Evolutionary conservation across 2,329 filamentous ascomycete species (phyloP), one percentile per base, ranked within the genome.

Genomic region (Hypocreales sp.): DNA sequence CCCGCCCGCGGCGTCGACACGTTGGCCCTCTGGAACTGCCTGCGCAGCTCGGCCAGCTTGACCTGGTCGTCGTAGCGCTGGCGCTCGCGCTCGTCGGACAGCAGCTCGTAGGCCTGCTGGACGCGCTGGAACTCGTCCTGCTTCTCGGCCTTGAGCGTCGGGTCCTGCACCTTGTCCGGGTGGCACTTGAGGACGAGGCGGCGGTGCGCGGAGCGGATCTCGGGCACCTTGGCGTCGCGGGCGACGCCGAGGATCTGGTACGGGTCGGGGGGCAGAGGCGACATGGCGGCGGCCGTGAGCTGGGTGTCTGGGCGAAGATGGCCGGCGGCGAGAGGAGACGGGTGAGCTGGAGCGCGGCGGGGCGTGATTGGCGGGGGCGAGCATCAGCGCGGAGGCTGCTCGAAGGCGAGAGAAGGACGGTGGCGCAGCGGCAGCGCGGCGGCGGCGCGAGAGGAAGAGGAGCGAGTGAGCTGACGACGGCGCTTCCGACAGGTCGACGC

Each of bases 81-180:
- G 33, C 82, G 65, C 46, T 76, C 72, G 6, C 58, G 62, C 16
- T 87, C 79, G 46, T 94, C 77, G 44, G 72, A 80, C 34, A 98
- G 69, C 17, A 90, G 63, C 53, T 95, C 90, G 54, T 93, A 98
- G 27, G 90, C 86, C 42, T 86, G 72, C 51, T 94, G 86, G 19
- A 95, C 81, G 48, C 73, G 75, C 53, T 94, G 84, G 45, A 95
- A 98, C 53, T 92, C 77, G 40, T 83, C 76, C 41, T 80, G 73
- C 51, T 86, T 92, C 40, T 72, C 60, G 32, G 72, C 71, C 54
- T 90, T 92, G 42, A 79, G 60, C 11, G 71, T 61, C 28, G 77
- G 72, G 43, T 92, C 71, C 39, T 83, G 76, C 35, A 92, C 72
- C 57, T 93, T 92, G 61, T 94, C 86, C 19, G 86, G 86, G 41